Conservation (phyloP, 1,284 basidiomycete species). For the Apiotrichum sp. region DNA sequence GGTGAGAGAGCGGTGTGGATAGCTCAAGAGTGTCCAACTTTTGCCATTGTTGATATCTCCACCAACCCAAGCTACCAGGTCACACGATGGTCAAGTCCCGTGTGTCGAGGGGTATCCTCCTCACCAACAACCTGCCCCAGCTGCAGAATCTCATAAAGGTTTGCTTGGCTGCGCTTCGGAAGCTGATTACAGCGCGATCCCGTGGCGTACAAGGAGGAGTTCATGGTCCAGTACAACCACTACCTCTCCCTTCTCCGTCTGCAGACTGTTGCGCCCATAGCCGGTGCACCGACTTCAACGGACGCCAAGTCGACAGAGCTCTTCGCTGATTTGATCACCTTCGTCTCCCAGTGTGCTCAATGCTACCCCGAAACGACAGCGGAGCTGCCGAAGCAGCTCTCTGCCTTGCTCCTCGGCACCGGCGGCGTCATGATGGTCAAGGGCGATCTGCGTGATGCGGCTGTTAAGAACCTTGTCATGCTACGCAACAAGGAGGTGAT, state of each 20-base stretch:
- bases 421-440: conserved; percentile 30
- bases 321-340: conserved; percentile 78
- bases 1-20: no score
- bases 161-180: conserved; percentile 1
- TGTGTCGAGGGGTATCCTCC: conserved; percentile 44
- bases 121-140: conserved; percentile 56
- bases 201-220: conserved; percentile 86
- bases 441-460: conserved; percentile 62
- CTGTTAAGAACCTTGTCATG: conserved; percentile 86
- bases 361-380: conserved; percentile 84
- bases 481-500: conserved; percentile 90
- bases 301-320: conserved; percentile 64
- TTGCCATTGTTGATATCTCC: background rate
- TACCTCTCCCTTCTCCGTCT: conserved; percentile 83
- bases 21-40: background rate
- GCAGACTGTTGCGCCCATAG: conserved; percentile 35
- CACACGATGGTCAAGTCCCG: conserved; percentile 37
- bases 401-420: conserved; percentile 59
- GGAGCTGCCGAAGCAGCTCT: conserved; percentile 72
- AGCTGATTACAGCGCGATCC: conserved; percentile 63
- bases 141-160: conserved; percentile 91
- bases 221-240: conserved; percentile 97
- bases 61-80: background rate
- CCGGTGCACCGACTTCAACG: conserved; percentile 21
- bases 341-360: conserved; percentile 66